phyloP scores from a whole-genome alignment of 176 grass and related monocot species.

The Oryza longistaminata region DNA sequence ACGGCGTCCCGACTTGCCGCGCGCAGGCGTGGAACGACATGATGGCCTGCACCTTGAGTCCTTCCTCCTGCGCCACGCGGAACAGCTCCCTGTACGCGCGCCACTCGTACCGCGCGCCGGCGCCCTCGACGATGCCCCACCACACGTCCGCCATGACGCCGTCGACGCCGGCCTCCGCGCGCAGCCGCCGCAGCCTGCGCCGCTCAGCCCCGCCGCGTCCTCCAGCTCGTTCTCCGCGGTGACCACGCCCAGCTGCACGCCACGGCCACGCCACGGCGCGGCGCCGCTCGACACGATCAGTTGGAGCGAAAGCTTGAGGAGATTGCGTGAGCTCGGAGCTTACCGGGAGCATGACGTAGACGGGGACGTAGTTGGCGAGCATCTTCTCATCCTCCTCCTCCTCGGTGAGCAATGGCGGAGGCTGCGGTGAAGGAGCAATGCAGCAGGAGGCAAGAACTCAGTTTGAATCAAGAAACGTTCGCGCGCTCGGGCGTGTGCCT shows the following conservation, averaged over 20 bases:
- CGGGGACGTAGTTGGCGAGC: conserved; percentile 71
- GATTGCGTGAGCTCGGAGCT: neutral
- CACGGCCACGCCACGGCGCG: neutral
- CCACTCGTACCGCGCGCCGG: conserved; percentile 57
- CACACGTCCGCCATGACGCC: conserved; percentile 81
- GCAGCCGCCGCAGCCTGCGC: conserved; percentile 51
- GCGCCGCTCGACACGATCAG: neutral
- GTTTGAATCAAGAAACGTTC: neutral
- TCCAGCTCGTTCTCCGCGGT: conserved; percentile 41
- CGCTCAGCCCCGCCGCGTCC: conserved; percentile 49
- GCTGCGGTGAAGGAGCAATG: neutral
- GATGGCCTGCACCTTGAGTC: conserved; percentile 70
- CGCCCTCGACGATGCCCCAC: conserved; percentile 72
- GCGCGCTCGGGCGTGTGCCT: no score
- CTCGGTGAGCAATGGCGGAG: conserved; percentile 32
- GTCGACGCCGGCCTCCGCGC: conserved; percentile 45
- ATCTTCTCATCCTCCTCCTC: conserved; percentile 38
- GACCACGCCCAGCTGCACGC: conserved; percentile 59
- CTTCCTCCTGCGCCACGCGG: conserved; percentile 44
- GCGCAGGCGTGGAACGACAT: conserved; percentile 92
- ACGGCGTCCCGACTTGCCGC: conserved; percentile 80
- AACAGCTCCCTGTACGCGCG: conserved; percentile 68
- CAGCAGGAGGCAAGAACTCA: neutral
- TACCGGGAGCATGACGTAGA: conserved; percentile 91
- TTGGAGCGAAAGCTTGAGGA: neutral